Percentiles rank a stretch among this genome's conserved stretches.
Conservation (phyloP, 208 protist species). For the Vickermania spadyakhi region DNA sequence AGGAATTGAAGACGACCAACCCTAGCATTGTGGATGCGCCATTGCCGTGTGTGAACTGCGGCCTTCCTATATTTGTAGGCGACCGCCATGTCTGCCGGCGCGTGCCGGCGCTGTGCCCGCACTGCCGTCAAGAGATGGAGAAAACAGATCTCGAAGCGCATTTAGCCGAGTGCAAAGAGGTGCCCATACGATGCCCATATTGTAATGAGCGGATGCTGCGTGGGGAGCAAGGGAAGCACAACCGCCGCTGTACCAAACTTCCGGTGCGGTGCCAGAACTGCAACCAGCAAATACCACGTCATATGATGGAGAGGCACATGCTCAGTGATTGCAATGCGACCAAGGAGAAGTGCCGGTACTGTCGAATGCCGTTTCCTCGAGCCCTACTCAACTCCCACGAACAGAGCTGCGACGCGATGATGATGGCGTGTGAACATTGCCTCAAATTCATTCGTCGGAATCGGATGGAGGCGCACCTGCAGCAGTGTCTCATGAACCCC, state of each 20-base stretch:
- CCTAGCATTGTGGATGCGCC: conserved; percentile 13
- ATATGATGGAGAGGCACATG: conserved; percentile 45
- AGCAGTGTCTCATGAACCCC: conserved; percentile 41
- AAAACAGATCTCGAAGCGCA: conserved; percentile 62
- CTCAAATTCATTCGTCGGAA: conserved; percentile 42
- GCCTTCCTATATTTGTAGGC: conserved; percentile 53
- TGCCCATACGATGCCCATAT: conserved; percentile 49
- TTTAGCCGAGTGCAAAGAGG: conserved; percentile 54
- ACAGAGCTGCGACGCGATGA: conserved; percentile 50
- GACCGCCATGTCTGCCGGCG: conserved; percentile 66
- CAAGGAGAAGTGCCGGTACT: conserved; percentile 69
- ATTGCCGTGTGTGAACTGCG: conserved; percentile 54
- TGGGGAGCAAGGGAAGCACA: conserved; percentile 36
- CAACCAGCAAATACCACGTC: conserved; percentile 32
- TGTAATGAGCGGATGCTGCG: conserved; percentile 64
- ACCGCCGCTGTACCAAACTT: conserved; percentile 32
- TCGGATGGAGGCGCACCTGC: conserved; percentile 25
- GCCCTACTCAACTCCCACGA: conserved; percentile 42
- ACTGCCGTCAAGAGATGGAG: conserved; percentile 59
- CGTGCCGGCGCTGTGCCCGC: conserved; percentile 39
- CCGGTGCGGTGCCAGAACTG: conserved; percentile 56
- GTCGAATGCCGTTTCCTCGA: conserved; percentile 26
- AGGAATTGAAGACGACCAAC: conserved; percentile 56
- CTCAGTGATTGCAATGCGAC: conserved; percentile 36
- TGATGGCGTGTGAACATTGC: conserved; percentile 44